Evolutionary conservation across 441 rosid genomes (phyloP).

Genomic region (Populus trichocarpa): DNA sequence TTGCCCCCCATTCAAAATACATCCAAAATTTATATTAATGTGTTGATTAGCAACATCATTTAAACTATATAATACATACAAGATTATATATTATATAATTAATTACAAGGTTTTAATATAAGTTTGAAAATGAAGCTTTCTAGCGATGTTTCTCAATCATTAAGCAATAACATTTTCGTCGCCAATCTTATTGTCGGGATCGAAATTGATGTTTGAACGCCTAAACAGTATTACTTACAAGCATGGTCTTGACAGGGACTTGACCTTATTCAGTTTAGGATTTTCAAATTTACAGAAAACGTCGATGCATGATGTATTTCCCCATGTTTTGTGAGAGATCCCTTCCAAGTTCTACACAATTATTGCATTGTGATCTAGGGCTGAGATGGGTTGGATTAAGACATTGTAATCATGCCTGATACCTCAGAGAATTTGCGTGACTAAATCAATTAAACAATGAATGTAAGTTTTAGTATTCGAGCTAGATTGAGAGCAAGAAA

Average conservation of each 20-base stretch:
- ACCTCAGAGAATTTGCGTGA: not conserved
- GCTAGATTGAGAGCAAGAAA: slow-evolving; percentile 19
- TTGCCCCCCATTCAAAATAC: slow-evolving; percentile 57
- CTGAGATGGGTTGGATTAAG: not conserved
- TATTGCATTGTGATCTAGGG: not conserved
- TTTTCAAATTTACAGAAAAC: not conserved
- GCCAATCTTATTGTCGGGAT: slow-evolving; percentile 33
- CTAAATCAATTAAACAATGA: not conserved
- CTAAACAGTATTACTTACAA: not conserved
- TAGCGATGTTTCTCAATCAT: slow-evolving; percentile 38
- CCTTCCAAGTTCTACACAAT: not conserved
- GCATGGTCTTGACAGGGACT: not conserved
- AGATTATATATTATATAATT: too few species aligned
- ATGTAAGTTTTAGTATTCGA: slow-evolving; percentile 1
- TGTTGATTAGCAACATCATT: not conserved
- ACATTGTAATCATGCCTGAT: slow-evolving; percentile 4
- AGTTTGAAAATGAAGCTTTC: slow-evolving; percentile 37
- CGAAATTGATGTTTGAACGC: slow-evolving; percentile 45
- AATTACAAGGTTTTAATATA: slow-evolving; percentile 11
- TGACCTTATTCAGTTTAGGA: not conserved
- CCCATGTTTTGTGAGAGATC: not conserved
- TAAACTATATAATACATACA: not conserved
- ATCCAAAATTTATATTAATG: slow-evolving; percentile 16
- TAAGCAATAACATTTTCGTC: slow-evolving; percentile 44
- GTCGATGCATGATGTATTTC: not conserved